Percentiles rank a stretch among this genome's conserved stretches.
These are phyloP conservation scores for Trametes maxima DNA, from an alignment of 768 basidiomycete species.

Conservation along the genomic window DNA sequence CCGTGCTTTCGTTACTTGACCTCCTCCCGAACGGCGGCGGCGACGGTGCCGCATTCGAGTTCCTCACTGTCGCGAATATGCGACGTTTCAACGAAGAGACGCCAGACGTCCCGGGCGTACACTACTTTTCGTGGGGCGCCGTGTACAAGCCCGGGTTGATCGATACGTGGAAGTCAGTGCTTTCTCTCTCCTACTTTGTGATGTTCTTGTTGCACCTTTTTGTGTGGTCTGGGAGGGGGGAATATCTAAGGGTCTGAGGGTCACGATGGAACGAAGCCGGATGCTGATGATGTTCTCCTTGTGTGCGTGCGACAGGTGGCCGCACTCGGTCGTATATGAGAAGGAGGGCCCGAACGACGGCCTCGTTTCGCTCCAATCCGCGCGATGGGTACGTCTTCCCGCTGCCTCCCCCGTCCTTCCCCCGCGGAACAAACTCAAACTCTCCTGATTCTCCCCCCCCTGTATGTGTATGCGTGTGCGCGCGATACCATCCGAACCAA, in stretches of 20 bases:
- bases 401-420: conserved; percentile 2
- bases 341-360: conserved; percentile 96
- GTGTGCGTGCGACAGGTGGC: conserved; percentile 43
- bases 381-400: conserved; percentile 69
- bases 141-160: conserved; percentile 85
- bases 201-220: too few relatives aligned
- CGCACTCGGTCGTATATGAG: conserved; percentile 78
- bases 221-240: too few relatives aligned
- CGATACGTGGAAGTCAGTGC: conserved; percentile 77
- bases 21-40: conserved; percentile 90
- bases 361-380: conserved; percentile 83
- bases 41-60: conserved; percentile 92
- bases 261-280: neutral
- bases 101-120: conserved; percentile 74
- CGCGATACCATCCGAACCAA: neutral
- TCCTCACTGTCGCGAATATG: conserved; percentile 85
- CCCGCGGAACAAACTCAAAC: neutral
- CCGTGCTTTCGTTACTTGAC: conserved; percentile 74
- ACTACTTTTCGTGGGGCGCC: conserved; percentile 97
- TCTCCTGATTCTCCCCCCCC: too few relatives aligned
- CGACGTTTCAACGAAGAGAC: conserved; percentile 84
- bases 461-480: too few relatives aligned
- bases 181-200: neutral
- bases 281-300: neutral
- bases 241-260: neutral